These are phyloP conservation scores for Aspergillus nidulans DNA, from an alignment of 495 filamentous ascomycete genomes.

Conservation along the genomic window DNA sequence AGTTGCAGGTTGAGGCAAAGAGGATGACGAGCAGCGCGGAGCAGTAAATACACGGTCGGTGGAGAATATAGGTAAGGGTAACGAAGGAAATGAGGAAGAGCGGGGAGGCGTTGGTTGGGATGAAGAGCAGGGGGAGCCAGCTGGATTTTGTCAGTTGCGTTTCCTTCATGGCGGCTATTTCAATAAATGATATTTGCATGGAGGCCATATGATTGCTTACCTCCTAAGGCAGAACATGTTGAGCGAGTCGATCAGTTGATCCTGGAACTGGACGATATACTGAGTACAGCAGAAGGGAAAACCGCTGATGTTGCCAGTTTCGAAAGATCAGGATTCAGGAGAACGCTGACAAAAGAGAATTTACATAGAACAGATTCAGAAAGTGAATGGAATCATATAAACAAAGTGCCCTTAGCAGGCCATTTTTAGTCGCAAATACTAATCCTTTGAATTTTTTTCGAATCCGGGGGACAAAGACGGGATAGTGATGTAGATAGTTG, in stretches of 20 bases:
- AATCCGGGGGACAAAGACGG: not conserved
- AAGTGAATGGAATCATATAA: not conserved
- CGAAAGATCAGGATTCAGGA: not conserved
- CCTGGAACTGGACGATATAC: not conserved
- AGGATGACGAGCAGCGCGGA: slow-evolving; percentile 83
- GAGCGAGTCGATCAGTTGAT: slow-evolving; percentile 55
- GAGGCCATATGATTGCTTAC: slow-evolving; percentile 35
- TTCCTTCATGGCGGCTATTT: not conserved
- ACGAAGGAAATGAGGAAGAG: slow-evolving; percentile 90
- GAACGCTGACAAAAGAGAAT: slow-evolving; percentile 1
- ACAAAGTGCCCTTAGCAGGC: not conserved
- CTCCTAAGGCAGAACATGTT: slow-evolving; percentile 82
- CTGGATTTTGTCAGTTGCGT: slow-evolving; percentile 31
- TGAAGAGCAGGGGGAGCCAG: slow-evolving; percentile 43
- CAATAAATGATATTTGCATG: slow-evolving; percentile 44
- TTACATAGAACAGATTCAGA: not conserved
- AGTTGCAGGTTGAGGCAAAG: slow-evolving; percentile 85
- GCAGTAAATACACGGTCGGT: slow-evolving; percentile 88
- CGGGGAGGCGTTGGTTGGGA: slow-evolving; percentile 68
- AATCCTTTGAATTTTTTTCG: not conserved
- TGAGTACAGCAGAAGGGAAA: not conserved
- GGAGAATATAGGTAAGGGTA: slow-evolving; percentile 82
- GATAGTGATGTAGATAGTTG: not conserved
- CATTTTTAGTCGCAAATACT: not conserved
- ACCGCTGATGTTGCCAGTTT: not conserved